Percentiles rank a stretch among this genome's conserved stretches.
These are phyloP conservation scores for Colletotrichum salicis DNA, from an alignment of 2,329 filamentous ascomycete genomes.

Conservation along the genomic window DNA sequence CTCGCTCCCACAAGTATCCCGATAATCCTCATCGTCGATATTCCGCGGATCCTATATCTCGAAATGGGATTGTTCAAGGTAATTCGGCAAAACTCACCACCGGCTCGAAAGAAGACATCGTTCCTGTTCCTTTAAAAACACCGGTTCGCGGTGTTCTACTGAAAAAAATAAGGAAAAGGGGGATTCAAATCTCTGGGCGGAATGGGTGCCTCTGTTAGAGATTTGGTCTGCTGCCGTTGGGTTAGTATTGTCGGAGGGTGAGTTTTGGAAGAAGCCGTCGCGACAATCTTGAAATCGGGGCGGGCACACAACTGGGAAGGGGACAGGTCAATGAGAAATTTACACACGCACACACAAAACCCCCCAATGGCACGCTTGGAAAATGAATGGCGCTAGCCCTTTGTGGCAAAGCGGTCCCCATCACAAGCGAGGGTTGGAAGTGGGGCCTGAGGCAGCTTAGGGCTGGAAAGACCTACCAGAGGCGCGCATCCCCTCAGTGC, in stretches of 20 bases:
- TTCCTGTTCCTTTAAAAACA: conserved; percentile 52
- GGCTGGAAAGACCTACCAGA: conserved; percentile 52
- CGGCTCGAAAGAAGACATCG: conserved; percentile 77
- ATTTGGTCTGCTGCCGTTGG: conserved; percentile 37
- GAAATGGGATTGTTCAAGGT: not conserved
- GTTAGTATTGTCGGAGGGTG: conserved; percentile 38
- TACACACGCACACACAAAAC: conserved; percentile 40
- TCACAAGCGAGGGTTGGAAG: conserved; percentile 48
- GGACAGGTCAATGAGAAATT: conserved; percentile 37
- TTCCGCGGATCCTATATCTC: not conserved
- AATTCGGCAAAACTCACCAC: conserved; percentile 66
- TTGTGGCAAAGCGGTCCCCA: conserved; percentile 43
- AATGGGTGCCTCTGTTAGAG: conserved; percentile 33
- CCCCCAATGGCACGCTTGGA: conserved; percentile 13
- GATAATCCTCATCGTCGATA: conserved; percentile 16
- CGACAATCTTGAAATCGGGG: conserved; percentile 36
- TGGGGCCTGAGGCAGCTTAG: conserved; percentile 47
- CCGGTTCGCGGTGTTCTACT: conserved; percentile 34
- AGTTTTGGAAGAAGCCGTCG: conserved; percentile 36
- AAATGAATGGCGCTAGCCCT: conserved; percentile 44
- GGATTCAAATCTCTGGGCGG: conserved; percentile 39
- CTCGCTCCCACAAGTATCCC: not conserved
- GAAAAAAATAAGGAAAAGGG: conserved; percentile 35
- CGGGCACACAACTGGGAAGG: conserved; percentile 5
- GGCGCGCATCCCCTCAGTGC: not conserved